Base-by-base conservation (phyloP, 1,284 basidiomycete genomes). In the Rhodotorula sp. region DNA sequence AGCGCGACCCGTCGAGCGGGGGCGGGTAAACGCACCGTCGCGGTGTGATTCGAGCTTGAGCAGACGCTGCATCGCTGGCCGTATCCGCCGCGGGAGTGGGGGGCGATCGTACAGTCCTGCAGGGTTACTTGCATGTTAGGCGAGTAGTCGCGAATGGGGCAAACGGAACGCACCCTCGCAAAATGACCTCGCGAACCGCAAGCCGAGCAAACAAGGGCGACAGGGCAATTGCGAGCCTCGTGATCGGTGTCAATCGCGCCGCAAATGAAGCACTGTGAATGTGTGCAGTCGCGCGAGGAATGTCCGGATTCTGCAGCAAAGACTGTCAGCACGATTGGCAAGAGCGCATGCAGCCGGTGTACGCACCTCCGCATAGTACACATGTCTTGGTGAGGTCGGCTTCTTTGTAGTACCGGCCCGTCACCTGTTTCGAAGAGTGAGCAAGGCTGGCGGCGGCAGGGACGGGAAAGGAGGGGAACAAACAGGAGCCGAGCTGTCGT, bases 231-330 rank as follows among this genome's bases (percentile, higher is more conserved):
- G 46, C 73, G 63, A 34, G 71, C 71, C 51, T 75, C 73, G 67
- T 75, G 73, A 20, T 70, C 69, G 2, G 60, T 26, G 53, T 75
- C 73, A 63, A 75, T 69, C 20, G 46, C 54, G 26, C 71, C 73
- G 59, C 73, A 75, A 50, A 69, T 68, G 67, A 70, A 75, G 67
- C 73, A 75, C 46, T 75, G 73, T 26, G 65, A 66, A 46, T 75
- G 73, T 3, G 68, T 68, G 59, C 73, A 75, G 40, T 75, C 73
- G 28, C 73, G 64, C 18, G 73, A 75, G 9, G 55, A 59, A 56
- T 75, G 73, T 2, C 73, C 73, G 40, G 58, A 61, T 47, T 74
- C 73, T 74, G 63, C 26, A 24, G 48, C n/a, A 44, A 28, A 24
- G 24, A 3, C 15, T 24, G 11, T 20, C 15, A 20, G 26, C 4